Evolutionary conservation across 179 eudicot genomes (phyloP), one percentile per base, ranked within the genome.

Genomic region (Kewa caespitosa): DNA sequence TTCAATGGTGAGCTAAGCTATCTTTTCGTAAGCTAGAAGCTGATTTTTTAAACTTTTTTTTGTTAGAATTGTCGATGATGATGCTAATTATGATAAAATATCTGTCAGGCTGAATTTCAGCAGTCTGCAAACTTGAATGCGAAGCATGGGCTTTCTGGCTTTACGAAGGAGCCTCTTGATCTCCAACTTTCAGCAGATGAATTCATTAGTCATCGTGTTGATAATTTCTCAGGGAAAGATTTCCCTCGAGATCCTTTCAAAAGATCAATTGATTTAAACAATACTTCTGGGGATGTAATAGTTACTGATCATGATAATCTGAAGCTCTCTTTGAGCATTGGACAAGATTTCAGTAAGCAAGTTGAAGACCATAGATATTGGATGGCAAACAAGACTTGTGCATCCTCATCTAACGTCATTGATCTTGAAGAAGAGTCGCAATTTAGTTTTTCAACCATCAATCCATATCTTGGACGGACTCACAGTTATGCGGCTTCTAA

Each of bases 361-460:
- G 54, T 8, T 48, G 46, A 39, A 52, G 72, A 54, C 43, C 76
- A 62, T n/a, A 66, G 75, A 70, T 41, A 61, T 67, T 78, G 65
- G 74, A 33, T 69, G 68, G 82, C 74, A 46, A 84, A 79, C 31
- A 67, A 42, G 46, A 54, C 34, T 30, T 52, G 14, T 62, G 28
- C 73, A 15, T 62, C 82, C 38, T 50, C 76, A 42, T 76, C 46
- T 70, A 66, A 50, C 38, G 70, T 85, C 61, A 78, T 88, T 83
- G 87, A 83, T 70, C 79, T 88, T 38, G 89, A 91, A 79, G 89
- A 91, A 79, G 85, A 79, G 52, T 76, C 85, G 61, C 67, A 59
- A 37, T 42, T 39, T 13, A 66, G 57, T 1, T 72, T 39, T 70
- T 67, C 83, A 60, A 73, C 76, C 63, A 74, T 50, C 41, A 28